Evolutionary conservation across 495 filamentous ascomycete species (phyloP), one percentile per base, ranked within the genome.

Genomic region (Aspergillus sclerotioniger): DNA sequence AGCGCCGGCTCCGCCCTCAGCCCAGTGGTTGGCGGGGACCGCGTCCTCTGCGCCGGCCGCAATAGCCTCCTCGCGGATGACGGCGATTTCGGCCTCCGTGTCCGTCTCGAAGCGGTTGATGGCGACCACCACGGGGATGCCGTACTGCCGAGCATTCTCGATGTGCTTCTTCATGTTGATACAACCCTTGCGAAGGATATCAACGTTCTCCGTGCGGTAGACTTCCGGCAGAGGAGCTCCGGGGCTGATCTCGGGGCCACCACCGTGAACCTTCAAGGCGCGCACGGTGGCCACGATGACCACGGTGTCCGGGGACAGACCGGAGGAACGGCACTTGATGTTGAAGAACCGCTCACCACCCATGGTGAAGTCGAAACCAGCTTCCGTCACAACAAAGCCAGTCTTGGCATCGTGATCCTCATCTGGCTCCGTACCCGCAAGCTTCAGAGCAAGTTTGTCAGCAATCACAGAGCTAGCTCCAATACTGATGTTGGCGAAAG

Each of bases 331-430:
- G 78, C 94, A 98, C 82, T 98, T 98, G 77, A 98, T 98, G 76
- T 98, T 97, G 86, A 98, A 97, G 82, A 98, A 98, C 29, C 94
- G 88, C 81, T 98, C 94, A 52, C 94, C 94, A 58, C 94, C 94
- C 94, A 98, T 98, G 51, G 94, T 97, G 76, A 98, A 98, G 72
- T 98, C 94, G 72, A 98, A 98, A 8, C 94, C 94, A 46, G 94
- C 93, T 73, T 98, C 94, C 9, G 94, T 98, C 51, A 98, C 87
- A n/a, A 96, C 92, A 56, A 94, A 97, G 8, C 94, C 94, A 13
- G 88, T 83, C 79, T 95, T 96, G 64, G 85, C 78, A 29, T 87
- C 77, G 64, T 91, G 84, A 63, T 94, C 83, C 77, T 98, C 94
- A 57, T 96, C 92, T n/a, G 84, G 84, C 71, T 98, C 94, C 3